A percentile compares a stretch with the other conserved stretches of the same genome.
Evolutionary conservation across 2,329 filamentous ascomycete species (phyloP).

Genomic region (Claviceps digitariae): DNA sequence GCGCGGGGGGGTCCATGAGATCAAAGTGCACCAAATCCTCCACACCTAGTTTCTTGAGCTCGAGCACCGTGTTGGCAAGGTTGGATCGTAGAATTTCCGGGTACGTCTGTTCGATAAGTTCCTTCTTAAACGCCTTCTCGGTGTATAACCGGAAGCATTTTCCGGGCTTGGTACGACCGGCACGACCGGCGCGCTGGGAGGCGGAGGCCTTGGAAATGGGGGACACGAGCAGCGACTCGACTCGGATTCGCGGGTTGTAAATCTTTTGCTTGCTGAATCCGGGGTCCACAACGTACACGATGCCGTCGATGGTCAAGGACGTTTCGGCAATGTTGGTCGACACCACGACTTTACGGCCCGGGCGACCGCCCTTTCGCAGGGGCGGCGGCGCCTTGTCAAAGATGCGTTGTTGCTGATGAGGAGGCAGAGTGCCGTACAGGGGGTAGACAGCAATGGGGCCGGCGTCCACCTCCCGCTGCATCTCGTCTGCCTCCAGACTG

Average conservation of each 20-base stretch:
- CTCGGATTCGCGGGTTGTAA: conserved; percentile 91
- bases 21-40: conserved; percentile 97
- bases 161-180: conserved; percentile 92
- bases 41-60: conserved; percentile 93
- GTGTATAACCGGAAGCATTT: conserved; percentile 98
- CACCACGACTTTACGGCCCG: conserved; percentile 87
- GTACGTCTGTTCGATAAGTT: conserved; percentile 93
- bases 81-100: conserved; percentile 94
- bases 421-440: conserved; percentile 85
- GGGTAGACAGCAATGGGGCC: conserved; percentile 86
- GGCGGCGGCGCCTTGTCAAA: conserved; percentile 79
- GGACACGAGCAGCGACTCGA: conserved; percentile 93
- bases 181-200: conserved; percentile 95
- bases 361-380: conserved; percentile 58
- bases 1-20: conserved; percentile 94
- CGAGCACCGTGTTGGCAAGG: conserved; percentile 83
- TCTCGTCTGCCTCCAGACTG: conserved; percentile 75
- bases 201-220: conserved; percentile 97
- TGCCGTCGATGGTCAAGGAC: conserved; percentile 92
- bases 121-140: conserved; percentile 90
- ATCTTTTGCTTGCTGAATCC: conserved; percentile 99
- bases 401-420: conserved; percentile 85
- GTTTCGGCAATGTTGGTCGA: conserved; percentile 98
- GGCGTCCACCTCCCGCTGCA: conserved; percentile 79
- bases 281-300: conserved; percentile 97